A percentile compares a stretch with the other conserved stretches of the same genome.
phyloP scores from a whole-genome alignment of 148 eudicot genomes.

The Heliosperma pusillum region DNA sequence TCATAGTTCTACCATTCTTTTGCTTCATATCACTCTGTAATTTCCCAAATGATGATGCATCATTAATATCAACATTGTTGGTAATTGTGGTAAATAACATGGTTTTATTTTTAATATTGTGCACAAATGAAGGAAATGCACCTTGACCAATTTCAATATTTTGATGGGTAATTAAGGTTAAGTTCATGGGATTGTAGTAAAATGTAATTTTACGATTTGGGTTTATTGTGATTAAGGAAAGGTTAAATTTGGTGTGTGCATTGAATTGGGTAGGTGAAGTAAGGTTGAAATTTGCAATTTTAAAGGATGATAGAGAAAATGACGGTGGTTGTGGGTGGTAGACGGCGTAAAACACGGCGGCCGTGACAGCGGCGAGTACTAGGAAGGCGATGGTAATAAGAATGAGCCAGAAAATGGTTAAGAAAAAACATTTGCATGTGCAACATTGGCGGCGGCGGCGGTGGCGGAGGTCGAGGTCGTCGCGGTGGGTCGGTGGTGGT shows the following conservation, averaged over 20 bases:
- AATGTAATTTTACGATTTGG: conserved; percentile 41
- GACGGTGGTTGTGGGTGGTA: conserved; percentile 62
- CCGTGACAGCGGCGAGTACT: conserved; percentile 46
- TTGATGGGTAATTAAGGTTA: conserved; percentile 2
- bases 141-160: conserved; percentile 36
- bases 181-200: conserved; percentile 35
- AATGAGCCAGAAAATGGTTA: conserved; percentile 39
- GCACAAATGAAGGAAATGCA: conserved; percentile 29
- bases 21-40: conserved; percentile 50
- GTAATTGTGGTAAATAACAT: conserved; percentile 26
- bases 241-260: conserved; percentile 32
- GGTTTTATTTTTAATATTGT: conserved; percentile 13
- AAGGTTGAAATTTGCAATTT: conserved; percentile 43
- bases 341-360: conserved; percentile 37
- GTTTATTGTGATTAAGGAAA: conserved; percentile 49
- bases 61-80: conserved; percentile 21
- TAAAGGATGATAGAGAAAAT: conserved; percentile 51
- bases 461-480: background rate
- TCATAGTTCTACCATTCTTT: conserved; percentile 31
- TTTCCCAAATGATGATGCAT: conserved; percentile 22
- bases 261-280: conserved; percentile 36
- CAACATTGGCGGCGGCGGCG: conserved; percentile 26
- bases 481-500: conserved; percentile 16
- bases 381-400: conserved; percentile 38
- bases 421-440: conserved; percentile 41